A percentile compares a stretch with the other conserved stretches of the same genome.
Evolutionary conservation across 106 monocot genomes (phyloP).

Genomic region (Dendrobium officinale): DNA sequence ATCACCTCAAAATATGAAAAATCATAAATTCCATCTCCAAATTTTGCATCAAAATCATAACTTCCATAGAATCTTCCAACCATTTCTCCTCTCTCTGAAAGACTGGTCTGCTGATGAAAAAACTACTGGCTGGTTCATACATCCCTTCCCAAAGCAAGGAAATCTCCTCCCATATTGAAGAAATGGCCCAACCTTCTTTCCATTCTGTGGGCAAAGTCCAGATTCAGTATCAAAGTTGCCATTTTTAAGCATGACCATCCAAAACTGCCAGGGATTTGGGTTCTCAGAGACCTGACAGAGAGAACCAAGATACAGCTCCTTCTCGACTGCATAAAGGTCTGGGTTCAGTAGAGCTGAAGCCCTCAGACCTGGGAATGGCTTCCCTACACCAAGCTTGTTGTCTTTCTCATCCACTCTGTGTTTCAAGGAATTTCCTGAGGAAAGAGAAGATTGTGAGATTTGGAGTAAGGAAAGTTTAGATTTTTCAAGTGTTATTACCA

Average conservation of each 20-base stretch:
- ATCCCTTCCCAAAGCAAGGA: constrained; percentile 63
- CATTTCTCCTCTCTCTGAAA: constrained; percentile 7
- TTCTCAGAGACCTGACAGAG: constrained; percentile 40
- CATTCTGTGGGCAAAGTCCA: constrained; percentile 47
- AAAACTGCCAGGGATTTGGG: constrained; percentile 57
- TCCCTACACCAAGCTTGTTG: constrained; percentile 39
- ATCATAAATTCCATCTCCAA: constrained; percentile 43
- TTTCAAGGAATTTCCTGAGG: not conserved
- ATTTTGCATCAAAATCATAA: not conserved
- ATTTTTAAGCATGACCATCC: constrained; percentile 89
- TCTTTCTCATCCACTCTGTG: constrained; percentile 47
- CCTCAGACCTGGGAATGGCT: constrained; percentile 20
- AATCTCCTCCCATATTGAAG: constrained; percentile 34
- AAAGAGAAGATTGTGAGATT: not conserved
- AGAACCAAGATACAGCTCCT: constrained; percentile 60
- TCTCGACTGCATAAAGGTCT: constrained; percentile 54
- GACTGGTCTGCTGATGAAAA: constrained; percentile 27
- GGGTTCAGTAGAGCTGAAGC: constrained; percentile 6
- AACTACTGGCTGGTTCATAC: constrained; percentile 81
- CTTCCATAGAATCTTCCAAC: not conserved
- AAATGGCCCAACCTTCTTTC: constrained; percentile 43
- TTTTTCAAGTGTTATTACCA: not conserved
- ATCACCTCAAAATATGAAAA: constrained; percentile 42
- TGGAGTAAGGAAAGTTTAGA: not conserved
- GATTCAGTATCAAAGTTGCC: constrained; percentile 66